These are phyloP conservation scores for Ceriops decandra DNA, from an alignment of 345 rosid genomes.

Conservation along the genomic window DNA sequence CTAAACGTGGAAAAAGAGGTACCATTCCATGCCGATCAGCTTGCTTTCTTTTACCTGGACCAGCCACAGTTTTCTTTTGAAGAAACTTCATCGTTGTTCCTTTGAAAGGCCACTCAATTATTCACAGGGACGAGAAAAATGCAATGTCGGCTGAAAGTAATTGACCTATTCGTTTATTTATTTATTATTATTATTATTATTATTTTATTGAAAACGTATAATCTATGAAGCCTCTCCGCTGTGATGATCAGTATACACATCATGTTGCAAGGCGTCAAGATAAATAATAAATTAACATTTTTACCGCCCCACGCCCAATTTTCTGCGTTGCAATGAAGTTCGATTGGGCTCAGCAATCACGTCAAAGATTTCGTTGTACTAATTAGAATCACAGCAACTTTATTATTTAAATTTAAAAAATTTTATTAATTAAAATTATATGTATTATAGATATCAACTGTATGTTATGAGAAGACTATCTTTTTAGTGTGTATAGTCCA, in stretches of 20 bases:
- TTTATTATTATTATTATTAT: too few relatives aligned
- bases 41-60: conserved; percentile 12
- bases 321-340: background rate
- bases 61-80: background rate
- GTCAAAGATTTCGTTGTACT: too few relatives aligned
- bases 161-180: conserved; percentile 6
- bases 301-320: background rate
- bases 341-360: background rate
- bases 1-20: background rate
- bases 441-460: too few relatives aligned
- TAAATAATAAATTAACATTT: too few relatives aligned
- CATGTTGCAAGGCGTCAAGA: too few relatives aligned
- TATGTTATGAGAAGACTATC: too few relatives aligned
- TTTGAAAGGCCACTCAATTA: background rate
- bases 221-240: too few relatives aligned
- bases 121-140: conserved; percentile 1
- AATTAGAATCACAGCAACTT: too few relatives aligned
- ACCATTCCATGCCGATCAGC: background rate
- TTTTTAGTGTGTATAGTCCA: too few relatives aligned
- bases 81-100: conserved; percentile 8
- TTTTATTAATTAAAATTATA: too few relatives aligned
- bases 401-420: too few relatives aligned
- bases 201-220: background rate
- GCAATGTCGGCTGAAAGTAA: conserved; percentile 8
- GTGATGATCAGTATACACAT: too few relatives aligned